Base-by-base conservation (phyloP, 2,329 filamentous ascomycete species). In the Immersiporthe knoxdaviesiana region DNA sequence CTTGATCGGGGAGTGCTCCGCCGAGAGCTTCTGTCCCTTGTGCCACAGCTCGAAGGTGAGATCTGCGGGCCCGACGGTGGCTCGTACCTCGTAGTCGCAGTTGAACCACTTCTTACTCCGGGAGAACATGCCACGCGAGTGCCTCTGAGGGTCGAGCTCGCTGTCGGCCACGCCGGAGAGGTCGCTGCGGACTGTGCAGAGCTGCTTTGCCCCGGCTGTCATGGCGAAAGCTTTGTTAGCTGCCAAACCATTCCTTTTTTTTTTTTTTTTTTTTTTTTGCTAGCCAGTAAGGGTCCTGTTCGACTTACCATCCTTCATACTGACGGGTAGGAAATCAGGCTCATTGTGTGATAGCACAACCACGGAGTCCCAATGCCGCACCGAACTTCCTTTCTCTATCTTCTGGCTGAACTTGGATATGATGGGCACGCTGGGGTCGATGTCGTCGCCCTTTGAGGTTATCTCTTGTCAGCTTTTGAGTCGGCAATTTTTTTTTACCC, bases 21-120 rank as follows among this genome's bases (percentile, higher is more conserved):
- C 75, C 8, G 79, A 80, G 67, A 81, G 82, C 71, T 74, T 78
- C 32, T 78, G 74, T 1, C 80, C 80, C 0, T 74, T 78, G 68
- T 81, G 82, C 82, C 81, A 84, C 2, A 83, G 67, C 71, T 76
- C 80, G 60, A 84, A 83, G 7, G 76, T 74, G 47, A 90, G 76
- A 68, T 90, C 87, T 0, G 88, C 83, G 0, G 85, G 82, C 0
- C 85, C 86, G 3, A 86, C 83, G 47, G 87, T 79, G 4, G 87
- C 85, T 67, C 86, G 82, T 0, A 89, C 82, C 63, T 86, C 84
- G 65, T 83, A 84, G 8, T 76, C 76, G 60, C 79, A 81, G 4
- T 81, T 71, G 58, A 80, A 83, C 66, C 78, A 83, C 52, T 75
- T 78, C 64, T 77, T 75, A 11, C 80, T 78, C 21, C 74, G 75